phyloP scores from a whole-genome alignment of 2,329 filamentous ascomycete species.

The Bipolaris gigantea region DNA sequence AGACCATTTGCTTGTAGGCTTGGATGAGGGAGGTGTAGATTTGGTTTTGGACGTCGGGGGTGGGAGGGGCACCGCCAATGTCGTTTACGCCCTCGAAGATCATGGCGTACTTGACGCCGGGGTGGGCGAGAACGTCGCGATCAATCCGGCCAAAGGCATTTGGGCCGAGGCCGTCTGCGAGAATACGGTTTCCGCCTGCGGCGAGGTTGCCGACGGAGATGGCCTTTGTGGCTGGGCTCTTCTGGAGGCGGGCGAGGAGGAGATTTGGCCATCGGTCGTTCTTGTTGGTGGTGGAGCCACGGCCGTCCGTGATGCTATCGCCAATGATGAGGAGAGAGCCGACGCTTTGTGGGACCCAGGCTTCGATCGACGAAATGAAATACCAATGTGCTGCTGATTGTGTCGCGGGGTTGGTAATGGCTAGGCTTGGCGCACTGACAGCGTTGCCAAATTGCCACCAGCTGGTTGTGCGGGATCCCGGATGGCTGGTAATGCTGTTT shows the following conservation, averaged over 20 bases:
- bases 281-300: conserved; percentile 60
- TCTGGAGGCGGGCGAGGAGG: conserved; percentile 52
- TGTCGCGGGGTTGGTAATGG: conserved; percentile 43
- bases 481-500: conserved; percentile 64
- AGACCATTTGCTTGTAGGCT: conserved; percentile 62
- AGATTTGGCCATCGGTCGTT: conserved; percentile 57
- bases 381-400: conserved; percentile 55
- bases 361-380: conserved; percentile 62
- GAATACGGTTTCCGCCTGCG: conserved; percentile 68
- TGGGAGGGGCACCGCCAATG: conserved; percentile 58
- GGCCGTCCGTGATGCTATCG: conserved; percentile 68
- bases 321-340: conserved; percentile 60
- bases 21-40: conserved; percentile 57
- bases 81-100: conserved; percentile 69
- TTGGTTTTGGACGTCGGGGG: conserved; percentile 48
- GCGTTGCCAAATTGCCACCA: conserved; percentile 63
- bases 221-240: conserved; percentile 45
- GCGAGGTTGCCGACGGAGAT: conserved; percentile 66
- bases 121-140: conserved; percentile 63
- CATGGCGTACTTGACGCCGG: conserved; percentile 62
- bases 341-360: conserved; percentile 50
- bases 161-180: conserved; percentile 64
- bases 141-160: conserved; percentile 63
- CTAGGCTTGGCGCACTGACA: conserved; percentile 54
- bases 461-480: conserved; percentile 64